Conservation (phyloP, 306 rosid genomes). For the Herpetospermum pedunculosum region DNA sequence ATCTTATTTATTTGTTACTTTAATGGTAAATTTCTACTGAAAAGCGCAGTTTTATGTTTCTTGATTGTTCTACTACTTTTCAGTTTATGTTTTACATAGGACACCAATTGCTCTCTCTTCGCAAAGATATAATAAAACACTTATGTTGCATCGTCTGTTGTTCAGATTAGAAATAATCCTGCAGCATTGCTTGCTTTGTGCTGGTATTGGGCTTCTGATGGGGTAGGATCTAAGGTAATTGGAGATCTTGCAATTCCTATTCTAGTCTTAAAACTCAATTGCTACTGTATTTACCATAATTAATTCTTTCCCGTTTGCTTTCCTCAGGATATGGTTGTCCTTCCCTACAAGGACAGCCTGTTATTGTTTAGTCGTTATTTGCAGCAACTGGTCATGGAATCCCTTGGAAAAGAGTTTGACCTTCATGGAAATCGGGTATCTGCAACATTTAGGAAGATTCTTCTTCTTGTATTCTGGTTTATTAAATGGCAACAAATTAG, state of each 20-base stretch:
- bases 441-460: neutral
- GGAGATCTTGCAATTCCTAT: conserved; percentile 6
- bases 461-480: neutral
- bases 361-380: conserved; percentile 86
- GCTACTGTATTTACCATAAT: neutral
- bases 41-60: neutral
- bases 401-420: conserved; percentile 97
- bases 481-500: neutral
- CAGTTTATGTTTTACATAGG: neutral
- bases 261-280: neutral
- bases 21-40: neutral
- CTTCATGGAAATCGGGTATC: conserved; percentile 92
- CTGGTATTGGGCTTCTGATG: conserved; percentile 99
- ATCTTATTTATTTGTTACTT: neutral
- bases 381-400: conserved; percentile 99
- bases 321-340: conserved; percentile 92
- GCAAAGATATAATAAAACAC: neutral
- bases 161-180: conserved; percentile 69
- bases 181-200: conserved; percentile 89
- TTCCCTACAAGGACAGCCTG: conserved; percentile 92
- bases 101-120: neutral
- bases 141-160: neutral
- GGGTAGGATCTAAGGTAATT: conserved; percentile 83
- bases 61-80: neutral
- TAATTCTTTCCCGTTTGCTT: conserved; percentile 1